phyloP scores from a whole-genome alignment of 257 asterid species.

The Agastache rugosa region DNA sequence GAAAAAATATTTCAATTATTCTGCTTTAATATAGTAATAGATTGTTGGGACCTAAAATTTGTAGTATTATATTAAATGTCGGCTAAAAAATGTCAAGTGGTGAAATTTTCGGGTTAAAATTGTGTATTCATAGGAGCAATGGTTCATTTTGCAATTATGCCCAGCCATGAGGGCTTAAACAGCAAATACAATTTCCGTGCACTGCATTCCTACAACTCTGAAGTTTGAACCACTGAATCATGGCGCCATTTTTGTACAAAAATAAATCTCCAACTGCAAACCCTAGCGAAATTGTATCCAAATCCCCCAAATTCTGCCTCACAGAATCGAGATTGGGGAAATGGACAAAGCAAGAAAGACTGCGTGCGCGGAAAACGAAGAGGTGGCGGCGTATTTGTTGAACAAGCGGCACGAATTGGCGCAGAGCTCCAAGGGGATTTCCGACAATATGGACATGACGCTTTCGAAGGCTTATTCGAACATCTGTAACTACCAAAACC shows the following conservation, averaged over 20 bases:
- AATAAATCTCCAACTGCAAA: background rate
- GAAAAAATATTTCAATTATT: too few species aligned
- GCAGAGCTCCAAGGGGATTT: conserved; percentile 69
- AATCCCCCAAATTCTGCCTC: background rate
- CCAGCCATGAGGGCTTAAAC: background rate
- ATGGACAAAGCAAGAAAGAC: conserved; percentile 59
- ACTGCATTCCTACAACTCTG: background rate
- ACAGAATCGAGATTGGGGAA: conserved; percentile 16
- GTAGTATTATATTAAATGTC: too few species aligned
- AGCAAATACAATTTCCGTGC: conserved; percentile 2
- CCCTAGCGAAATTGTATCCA: conserved; percentile 34
- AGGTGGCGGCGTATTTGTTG: conserved; percentile 65
- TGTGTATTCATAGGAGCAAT: background rate
- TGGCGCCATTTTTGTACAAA: conserved; percentile 47
- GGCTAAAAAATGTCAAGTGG: too few species aligned
- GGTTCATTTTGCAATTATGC: background rate
- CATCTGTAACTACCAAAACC: conserved; percentile 63
- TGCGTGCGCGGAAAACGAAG: conserved; percentile 71
- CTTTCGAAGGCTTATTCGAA: conserved; percentile 74
- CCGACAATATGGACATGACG: conserved; percentile 73
- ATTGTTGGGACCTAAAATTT: too few species aligned
- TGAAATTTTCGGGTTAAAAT: too few species aligned
- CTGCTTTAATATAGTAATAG: too few species aligned
- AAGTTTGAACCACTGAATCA: conserved; percentile 39
- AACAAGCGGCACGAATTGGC: conserved; percentile 74